Percentiles rank a stretch among this genome's conserved stretches.
These are phyloP conservation scores for Cadophora gregata DNA, from an alignment of 2,329 filamentous ascomycete species.

Conservation along the genomic window DNA sequence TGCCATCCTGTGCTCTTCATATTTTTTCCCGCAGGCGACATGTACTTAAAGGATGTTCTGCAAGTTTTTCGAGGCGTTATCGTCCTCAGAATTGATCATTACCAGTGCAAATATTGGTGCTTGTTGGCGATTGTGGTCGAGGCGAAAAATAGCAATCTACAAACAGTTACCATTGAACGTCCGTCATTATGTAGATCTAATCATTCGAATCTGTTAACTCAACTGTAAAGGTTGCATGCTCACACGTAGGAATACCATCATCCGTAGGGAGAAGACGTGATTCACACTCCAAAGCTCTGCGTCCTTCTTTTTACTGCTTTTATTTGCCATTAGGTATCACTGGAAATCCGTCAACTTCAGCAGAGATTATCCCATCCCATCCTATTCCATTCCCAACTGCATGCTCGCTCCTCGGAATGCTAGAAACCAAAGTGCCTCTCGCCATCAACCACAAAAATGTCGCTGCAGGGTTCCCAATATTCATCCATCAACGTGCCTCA, in stretches of 20 bases:
- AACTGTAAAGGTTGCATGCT: not conserved
- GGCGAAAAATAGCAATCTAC: too few relatives aligned
- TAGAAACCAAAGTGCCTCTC: slow-evolving; percentile 7
- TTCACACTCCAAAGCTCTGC: not conserved
- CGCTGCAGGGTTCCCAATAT: not conserved
- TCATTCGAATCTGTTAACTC: not conserved
- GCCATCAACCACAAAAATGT: not conserved
- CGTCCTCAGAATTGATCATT: not conserved
- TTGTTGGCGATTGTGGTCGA: too few relatives aligned
- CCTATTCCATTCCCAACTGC: slow-evolving; percentile 5
- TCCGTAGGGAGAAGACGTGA: not conserved
- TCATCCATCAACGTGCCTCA: not conserved
- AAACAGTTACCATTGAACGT: too few relatives aligned
- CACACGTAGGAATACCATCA: not conserved
- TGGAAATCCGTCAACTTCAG: slow-evolving; percentile 7
- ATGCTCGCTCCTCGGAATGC: slow-evolving; percentile 15
- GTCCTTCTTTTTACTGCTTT: slow-evolving; percentile 1
- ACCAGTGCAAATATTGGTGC: too few relatives aligned
- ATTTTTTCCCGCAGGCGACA: not conserved
- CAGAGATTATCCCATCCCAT: not conserved
- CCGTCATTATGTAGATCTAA: too few relatives aligned
- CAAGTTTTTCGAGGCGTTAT: too few relatives aligned
- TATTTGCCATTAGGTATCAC: slow-evolving; percentile 14
- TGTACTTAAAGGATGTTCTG: not conserved
- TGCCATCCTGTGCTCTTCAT: not conserved